These are phyloP conservation scores for Nymphaea thermarum DNA, from an alignment of 164 flowering plant species.

Conservation along the genomic window DNA sequence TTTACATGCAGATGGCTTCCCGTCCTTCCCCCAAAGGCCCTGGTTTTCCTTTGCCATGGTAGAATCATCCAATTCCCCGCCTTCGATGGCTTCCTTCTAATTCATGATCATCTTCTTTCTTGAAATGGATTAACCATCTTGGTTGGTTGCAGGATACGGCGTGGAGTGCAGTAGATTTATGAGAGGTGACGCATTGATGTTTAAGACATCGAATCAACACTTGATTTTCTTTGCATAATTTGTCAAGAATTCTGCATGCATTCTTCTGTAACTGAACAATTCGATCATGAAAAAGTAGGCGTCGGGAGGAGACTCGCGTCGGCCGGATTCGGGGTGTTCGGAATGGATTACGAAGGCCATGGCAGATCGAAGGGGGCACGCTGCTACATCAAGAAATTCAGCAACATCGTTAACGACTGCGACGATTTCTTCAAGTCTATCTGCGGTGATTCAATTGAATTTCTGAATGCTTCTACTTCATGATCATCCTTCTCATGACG, in stretches of 20 bases:
- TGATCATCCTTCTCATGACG: neutral
- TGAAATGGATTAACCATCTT: neutral
- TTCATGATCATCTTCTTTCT: neutral
- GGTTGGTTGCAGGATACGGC: slow-evolving; percentile 70
- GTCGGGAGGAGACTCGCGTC: slow-evolving; percentile 56
- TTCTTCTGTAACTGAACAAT: neutral
- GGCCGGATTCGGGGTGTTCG: slow-evolving; percentile 77
- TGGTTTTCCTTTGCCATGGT: slow-evolving; percentile 95
- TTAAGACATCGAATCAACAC: no score
- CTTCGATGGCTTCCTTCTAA: neutral
- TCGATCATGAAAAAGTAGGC: slow-evolving; percentile 18
- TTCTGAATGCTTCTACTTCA: neutral
- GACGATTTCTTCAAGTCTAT: slow-evolving; percentile 57
- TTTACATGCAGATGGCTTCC: slow-evolving; percentile 97
- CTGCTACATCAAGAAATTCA: slow-evolving; percentile 81
- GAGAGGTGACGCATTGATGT: slow-evolving; percentile 47
- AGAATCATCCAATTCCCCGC: slow-evolving; percentile 6
- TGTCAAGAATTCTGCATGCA: neutral
- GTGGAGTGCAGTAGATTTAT: slow-evolving; percentile 94
- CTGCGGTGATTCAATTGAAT: slow-evolving; percentile 40
- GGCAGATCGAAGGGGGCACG: slow-evolving; percentile 84
- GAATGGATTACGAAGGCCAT: slow-evolving; percentile 92
- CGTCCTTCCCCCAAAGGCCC: slow-evolving; percentile 62
- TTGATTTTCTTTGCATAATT: no score
- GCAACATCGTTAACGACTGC: slow-evolving; percentile 67